Evolutionary conservation across 2,329 filamentous ascomycete genomes (phyloP).

Genomic region (Exophiala bonariae): DNA sequence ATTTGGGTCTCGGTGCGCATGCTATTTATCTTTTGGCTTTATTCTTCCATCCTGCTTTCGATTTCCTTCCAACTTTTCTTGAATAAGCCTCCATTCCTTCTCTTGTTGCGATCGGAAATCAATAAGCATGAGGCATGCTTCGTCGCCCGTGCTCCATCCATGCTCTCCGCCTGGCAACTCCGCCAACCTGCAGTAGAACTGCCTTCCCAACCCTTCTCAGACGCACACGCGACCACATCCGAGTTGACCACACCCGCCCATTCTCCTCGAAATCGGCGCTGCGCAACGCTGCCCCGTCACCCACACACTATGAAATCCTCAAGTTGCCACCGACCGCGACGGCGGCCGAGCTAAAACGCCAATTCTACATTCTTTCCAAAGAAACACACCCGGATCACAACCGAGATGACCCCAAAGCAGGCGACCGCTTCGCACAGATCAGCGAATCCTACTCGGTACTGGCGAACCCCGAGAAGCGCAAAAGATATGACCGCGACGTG

Average conservation of each 20-base stretch:
- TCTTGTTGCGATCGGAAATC: neutral
- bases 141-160: slow-evolving; percentile 18
- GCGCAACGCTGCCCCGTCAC: slow-evolving; percentile 19
- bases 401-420: slow-evolving; percentile 69
- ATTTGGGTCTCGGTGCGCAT: neutral
- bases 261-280: slow-evolving; percentile 19
- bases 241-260: slow-evolving; percentile 2
- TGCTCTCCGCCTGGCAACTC: slow-evolving; percentile 25
- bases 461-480: slow-evolving; percentile 70
- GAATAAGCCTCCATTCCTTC: neutral
- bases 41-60: neutral
- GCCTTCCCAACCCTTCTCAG: slow-evolving; percentile 5
- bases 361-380: slow-evolving; percentile 91
- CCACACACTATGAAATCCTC: slow-evolving; percentile 81
- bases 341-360: slow-evolving; percentile 79
- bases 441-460: slow-evolving; percentile 81
- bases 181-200: neutral
- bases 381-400: slow-evolving; percentile 91
- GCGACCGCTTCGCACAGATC: slow-evolving; percentile 76
- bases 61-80: neutral
- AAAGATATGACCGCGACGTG: slow-evolving; percentile 71
- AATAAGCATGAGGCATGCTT: slow-evolving; percentile 30
- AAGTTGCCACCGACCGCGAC: slow-evolving; percentile 70
- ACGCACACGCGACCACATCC: neutral
- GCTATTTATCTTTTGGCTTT: neutral